phyloP scores from a whole-genome alignment of 495 filamentous ascomycete genomes.

The Geopyxis carbonaria region DNA sequence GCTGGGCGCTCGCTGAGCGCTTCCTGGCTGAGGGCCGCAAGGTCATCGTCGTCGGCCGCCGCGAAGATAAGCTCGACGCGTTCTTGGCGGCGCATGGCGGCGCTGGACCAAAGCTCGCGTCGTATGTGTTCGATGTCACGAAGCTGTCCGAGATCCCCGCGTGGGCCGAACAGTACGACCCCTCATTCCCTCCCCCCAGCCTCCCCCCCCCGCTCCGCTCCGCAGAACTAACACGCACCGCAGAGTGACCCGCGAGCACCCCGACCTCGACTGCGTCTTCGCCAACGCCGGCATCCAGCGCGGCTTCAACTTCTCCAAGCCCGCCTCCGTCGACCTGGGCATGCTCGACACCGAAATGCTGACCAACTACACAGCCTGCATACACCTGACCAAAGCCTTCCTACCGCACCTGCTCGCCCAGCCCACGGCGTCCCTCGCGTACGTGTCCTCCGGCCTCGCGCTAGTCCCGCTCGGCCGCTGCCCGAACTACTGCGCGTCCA shows the following conservation, averaged over 20 bases:
- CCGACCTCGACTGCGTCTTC: constrained; percentile 38
- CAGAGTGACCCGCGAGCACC: constrained; percentile 40
- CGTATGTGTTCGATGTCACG: constrained; percentile 45
- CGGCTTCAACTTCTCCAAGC: constrained; percentile 42
- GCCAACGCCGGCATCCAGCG: constrained; percentile 44
- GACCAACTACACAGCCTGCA: constrained; percentile 50
- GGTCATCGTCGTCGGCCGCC: constrained; percentile 46
- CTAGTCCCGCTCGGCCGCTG: constrained; percentile 36
- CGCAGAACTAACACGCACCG: not conserved
- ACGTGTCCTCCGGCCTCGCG: constrained; percentile 37
- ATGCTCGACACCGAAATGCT: constrained; percentile 38
- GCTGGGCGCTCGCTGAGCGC: constrained; percentile 44
- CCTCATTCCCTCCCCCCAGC: not conserved
- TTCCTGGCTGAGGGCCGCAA: constrained; percentile 42
- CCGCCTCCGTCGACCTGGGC: constrained; percentile 38
- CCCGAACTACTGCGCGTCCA: constrained; percentile 41
- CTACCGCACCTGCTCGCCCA: constrained; percentile 44
- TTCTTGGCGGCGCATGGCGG: constrained; percentile 42
- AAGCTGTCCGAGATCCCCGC: constrained; percentile 39
- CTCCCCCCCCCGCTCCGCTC: no score
- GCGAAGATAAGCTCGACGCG: constrained; percentile 46
- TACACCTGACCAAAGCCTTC: constrained; percentile 45
- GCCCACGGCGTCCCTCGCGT: constrained; percentile 30
- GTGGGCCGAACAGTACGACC: constrained; percentile 36
- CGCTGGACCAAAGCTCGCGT: constrained; percentile 31